phyloP scores from a whole-genome alignment of 2,329 filamentous ascomycete species.

The Fusarium vanettenii region DNA sequence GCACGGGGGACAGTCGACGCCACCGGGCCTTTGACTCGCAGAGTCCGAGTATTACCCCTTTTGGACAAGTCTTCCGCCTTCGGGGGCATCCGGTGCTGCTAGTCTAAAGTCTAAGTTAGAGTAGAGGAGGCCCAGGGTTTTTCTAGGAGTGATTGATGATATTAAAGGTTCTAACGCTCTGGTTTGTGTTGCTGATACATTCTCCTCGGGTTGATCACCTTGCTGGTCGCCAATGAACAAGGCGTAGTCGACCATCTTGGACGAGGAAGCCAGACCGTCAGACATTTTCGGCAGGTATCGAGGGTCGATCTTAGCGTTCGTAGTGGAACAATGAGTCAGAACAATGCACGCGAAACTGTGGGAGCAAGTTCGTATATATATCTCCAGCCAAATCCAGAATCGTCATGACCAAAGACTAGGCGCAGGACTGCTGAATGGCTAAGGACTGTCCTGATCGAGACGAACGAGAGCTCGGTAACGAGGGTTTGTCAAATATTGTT shows the following conservation, averaged over 20 bases:
- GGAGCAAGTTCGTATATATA: neutral
- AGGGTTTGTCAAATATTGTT: too few species aligned
- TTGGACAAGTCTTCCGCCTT: neutral
- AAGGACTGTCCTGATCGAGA: too few species aligned
- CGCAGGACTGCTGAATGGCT: too few species aligned
- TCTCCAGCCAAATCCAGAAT: neutral
- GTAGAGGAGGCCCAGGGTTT: too few species aligned
- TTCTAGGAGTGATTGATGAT: too few species aligned
- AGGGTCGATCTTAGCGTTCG: neutral
- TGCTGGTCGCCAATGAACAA: neutral
- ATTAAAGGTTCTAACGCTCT: too few species aligned
- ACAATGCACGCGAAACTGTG: neutral
- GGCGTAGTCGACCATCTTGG: neutral
- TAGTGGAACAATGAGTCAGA: neutral
- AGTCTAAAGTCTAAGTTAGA: neutral
- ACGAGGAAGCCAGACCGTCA: neutral
- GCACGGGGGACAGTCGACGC: neutral
- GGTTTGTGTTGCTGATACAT: neutral
- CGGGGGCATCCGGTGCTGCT: neutral
- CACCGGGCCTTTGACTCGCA: neutral
- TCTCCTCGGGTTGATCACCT: neutral
- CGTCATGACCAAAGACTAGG: too few species aligned
- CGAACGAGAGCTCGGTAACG: too few species aligned
- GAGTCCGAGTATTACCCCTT: neutral
- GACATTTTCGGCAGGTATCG: neutral